Percentiles rank a stretch among this genome's conserved stretches.
Evolutionary conservation across 257 asterid genomes (phyloP).

Genomic region (Gardenia jasminoides): DNA sequence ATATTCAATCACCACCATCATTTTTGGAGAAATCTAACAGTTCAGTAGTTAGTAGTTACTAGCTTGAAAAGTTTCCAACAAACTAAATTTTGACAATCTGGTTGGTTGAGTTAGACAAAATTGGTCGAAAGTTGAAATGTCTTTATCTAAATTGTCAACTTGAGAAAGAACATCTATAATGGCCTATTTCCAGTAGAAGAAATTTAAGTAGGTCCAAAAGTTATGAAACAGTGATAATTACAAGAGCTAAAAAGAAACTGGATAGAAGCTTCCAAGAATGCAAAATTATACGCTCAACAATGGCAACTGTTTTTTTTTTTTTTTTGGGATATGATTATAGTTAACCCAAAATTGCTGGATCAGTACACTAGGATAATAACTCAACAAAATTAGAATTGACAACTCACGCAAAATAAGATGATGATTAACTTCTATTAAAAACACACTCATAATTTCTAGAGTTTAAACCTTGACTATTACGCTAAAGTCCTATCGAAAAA

Average conservation of each 20-base stretch:
- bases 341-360: no score
- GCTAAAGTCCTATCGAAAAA: no score
- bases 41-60: not conserved
- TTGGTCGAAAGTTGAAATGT: not conserved
- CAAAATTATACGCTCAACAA: not conserved
- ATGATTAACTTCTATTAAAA: no score
- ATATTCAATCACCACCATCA: not conserved
- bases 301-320: no score
- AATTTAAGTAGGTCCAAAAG: not conserved
- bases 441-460: no score
- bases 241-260: not conserved
- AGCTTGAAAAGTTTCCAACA: not conserved
- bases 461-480: no score
- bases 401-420: no score
- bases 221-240: not conserved
- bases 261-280: not conserved
- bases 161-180: not conserved
- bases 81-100: not conserved
- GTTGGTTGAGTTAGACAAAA: not conserved
- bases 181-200: not conserved
- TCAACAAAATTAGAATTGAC: no score
- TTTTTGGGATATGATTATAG: no score
- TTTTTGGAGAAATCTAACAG: not conserved
- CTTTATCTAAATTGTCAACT: not conserved
- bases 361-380: no score